phyloP scores from a whole-genome alignment of 83 land plant genomes.

The Diphasiastrum complanatum region DNA sequence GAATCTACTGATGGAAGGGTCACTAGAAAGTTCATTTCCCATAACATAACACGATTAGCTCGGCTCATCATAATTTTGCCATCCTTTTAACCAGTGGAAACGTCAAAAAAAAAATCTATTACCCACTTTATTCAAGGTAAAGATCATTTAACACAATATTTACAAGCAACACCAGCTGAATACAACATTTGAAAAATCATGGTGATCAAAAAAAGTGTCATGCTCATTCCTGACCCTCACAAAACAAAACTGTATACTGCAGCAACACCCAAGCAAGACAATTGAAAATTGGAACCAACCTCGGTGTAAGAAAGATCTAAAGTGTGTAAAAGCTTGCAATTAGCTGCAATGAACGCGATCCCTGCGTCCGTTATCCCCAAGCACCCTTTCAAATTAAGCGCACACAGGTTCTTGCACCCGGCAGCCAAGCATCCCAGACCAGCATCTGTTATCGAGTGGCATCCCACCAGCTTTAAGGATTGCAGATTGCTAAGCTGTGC shows the following conservation, averaged over 20 bases:
- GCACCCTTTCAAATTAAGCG: slow-evolving; percentile 61
- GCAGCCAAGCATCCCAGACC: slow-evolving; percentile 73
- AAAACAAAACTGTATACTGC: too few relatives aligned
- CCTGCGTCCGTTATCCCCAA: slow-evolving; percentile 68
- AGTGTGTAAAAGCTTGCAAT: slow-evolving; percentile 49
- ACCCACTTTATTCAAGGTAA: too few relatives aligned
- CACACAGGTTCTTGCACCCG: slow-evolving; percentile 55
- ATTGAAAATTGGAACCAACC: slow-evolving; percentile 41
- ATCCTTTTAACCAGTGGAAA: too few relatives aligned
- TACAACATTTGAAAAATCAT: too few relatives aligned
- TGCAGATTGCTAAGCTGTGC: slow-evolving; percentile 46
- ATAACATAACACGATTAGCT: not conserved
- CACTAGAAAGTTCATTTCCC: not conserved
- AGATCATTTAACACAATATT: too few relatives aligned
- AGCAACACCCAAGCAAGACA: not conserved
- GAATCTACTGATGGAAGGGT: not conserved
- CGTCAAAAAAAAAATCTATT: too few relatives aligned
- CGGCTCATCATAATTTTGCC: too few relatives aligned
- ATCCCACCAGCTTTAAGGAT: slow-evolving; percentile 56
- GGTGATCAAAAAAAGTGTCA: too few relatives aligned
- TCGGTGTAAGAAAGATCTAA: slow-evolving; percentile 76
- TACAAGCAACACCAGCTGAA: too few relatives aligned
- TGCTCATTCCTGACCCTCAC: too few relatives aligned
- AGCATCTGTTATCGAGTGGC: slow-evolving; percentile 60
- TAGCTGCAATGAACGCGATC: slow-evolving; percentile 55